Conservation (phyloP, 257 asterid genomes). For the Forsythia suspensa region DNA sequence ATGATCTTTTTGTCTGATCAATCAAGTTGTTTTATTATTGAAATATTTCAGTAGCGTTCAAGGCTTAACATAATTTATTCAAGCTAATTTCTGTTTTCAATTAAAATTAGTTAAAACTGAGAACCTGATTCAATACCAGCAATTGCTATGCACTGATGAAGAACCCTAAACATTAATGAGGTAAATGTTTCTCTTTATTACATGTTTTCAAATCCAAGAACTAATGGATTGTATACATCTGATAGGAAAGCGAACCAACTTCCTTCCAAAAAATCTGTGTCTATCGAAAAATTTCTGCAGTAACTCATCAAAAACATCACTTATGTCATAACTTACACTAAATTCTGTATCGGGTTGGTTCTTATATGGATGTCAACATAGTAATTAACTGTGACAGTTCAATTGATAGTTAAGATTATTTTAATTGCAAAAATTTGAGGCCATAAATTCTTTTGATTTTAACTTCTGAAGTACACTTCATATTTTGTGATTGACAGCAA, state of each 20-base stretch:
- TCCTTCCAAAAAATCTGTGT: not conserved
- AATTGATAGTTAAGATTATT: not conserved
- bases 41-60: not conserved
- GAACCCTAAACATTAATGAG: not conserved
- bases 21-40: not conserved
- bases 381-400: not conserved
- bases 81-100: not conserved
- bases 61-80: not conserved
- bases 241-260: not conserved
- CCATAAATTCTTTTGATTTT: not conserved
- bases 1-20: not conserved
- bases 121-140: not conserved
- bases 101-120: not conserved
- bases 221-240: not conserved
- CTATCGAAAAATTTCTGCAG: not conserved
- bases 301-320: not conserved
- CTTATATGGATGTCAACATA: not conserved
- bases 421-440: slow-evolving; percentile 10
- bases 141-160: not conserved
- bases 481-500: slow-evolving; percentile 63
- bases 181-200: not conserved
- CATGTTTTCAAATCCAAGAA: not conserved
- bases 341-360: not conserved
- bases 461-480: slow-evolving; percentile 17
- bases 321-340: not conserved